Conservation (phyloP, 352 stramenopile species). For the Aphanomyces stellatus region DNA sequence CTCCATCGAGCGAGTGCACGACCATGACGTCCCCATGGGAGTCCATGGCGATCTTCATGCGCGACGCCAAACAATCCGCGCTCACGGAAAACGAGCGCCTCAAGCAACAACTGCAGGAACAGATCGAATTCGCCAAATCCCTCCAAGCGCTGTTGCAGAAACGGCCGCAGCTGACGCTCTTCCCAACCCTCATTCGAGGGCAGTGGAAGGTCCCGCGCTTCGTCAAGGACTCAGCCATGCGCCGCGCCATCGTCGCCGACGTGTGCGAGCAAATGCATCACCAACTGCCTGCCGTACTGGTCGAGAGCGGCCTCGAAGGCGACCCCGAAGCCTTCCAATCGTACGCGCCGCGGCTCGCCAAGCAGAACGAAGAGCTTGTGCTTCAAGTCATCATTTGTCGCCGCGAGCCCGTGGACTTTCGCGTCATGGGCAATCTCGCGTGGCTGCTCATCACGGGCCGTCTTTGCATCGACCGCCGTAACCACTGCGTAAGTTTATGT, state of each 20-base stretch:
- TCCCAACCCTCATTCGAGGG: not conserved
- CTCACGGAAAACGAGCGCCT: constrained; percentile 9
- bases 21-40: not conserved
- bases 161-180: not conserved
- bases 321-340: not conserved
- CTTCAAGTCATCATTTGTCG: not conserved
- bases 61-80: not conserved
- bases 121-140: constrained; percentile 15
- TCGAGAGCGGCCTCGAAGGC: not conserved
- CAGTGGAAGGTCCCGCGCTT: not conserved
- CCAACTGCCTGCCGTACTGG: not conserved
- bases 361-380: not conserved
- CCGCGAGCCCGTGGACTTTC: not conserved
- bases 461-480: not conserved
- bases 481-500: not conserved
- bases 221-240: not conserved
- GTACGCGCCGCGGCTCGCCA: not conserved
- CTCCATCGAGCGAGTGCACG: not conserved
- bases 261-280: constrained; percentile 1
- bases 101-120: constrained; percentile 2
- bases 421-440: not conserved
- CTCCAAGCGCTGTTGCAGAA: constrained; percentile 1
- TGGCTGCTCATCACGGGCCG: not conserved
- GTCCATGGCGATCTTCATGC: not conserved
- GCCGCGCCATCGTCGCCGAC: not conserved